These are phyloP conservation scores for Beauveria sp. DNA, from an alignment of 2,329 filamentous ascomycete species.

Conservation along the genomic window DNA sequence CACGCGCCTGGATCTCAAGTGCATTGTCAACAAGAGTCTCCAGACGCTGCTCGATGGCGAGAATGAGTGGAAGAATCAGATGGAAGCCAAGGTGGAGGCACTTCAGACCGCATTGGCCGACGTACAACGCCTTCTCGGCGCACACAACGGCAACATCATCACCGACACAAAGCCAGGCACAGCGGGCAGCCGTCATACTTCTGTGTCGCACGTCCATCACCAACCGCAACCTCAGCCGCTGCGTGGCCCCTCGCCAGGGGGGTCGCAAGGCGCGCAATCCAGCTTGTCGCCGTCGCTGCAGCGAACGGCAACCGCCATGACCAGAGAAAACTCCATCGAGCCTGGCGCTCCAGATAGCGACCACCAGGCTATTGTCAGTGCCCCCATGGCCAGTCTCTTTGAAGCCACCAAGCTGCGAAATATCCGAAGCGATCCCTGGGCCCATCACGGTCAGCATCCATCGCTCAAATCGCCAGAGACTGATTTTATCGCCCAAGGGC, in stretches of 20 bases:
- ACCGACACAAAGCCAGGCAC: neutral
- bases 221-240: neutral
- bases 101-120: conserved; percentile 21
- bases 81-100: conserved; percentile 20
- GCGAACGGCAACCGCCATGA: conserved; percentile 22
- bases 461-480: conserved; percentile 13
- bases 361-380: conserved; percentile 22
- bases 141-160: conserved; percentile 7
- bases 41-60: conserved; percentile 48
- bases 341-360: conserved; percentile 15
- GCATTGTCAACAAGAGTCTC: conserved; percentile 46
- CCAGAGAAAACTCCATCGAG: conserved; percentile 24
- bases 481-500: conserved; percentile 24
- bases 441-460: conserved; percentile 9
- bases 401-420: conserved; percentile 26
- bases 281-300: conserved; percentile 16
- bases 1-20: conserved; percentile 39
- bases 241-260: neutral
- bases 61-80: conserved; percentile 32
- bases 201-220: neutral
- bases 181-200: neutral
- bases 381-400: conserved; percentile 26
- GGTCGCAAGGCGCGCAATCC: neutral
- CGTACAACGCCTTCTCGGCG: conserved; percentile 18
- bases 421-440: conserved; percentile 23